Base-by-base conservation (phyloP, 495 filamentous ascomycete species). In the Penicillium soppii region DNA sequence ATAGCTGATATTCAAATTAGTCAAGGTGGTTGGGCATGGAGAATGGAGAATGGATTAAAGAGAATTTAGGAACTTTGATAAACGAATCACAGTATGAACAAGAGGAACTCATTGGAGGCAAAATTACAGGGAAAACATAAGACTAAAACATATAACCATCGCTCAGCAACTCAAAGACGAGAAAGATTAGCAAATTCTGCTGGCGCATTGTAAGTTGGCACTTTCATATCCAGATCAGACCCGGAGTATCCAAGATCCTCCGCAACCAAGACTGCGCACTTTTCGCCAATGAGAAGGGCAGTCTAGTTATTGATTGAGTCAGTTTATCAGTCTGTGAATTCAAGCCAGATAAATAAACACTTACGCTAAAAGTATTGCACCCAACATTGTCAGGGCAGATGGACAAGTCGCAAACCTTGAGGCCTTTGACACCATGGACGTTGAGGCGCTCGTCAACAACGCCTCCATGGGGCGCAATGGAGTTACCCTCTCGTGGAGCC, bases 381-480 rank as follows among this genome's bases (percentile, higher is more conserved):
- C 87, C 87, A 19, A 92, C 85, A 53, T 94, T 94, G 63, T 90
- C 87, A 1, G 89, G 88, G 62, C 85, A 90, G 66, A 92, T 90
- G 20, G 80, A 85, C 42, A 92, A 71, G 69, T 92, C 89, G 12
- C 87, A 87, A 35, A 90, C 86, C 76, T 92, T 92, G 41, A 94
- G 81, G 13, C 85, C 84, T 70, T 89, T 79, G 25, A 90, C 86
- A 46, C 88, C 89, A 59, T 91, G 83, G 33, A 92, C 88, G 56
- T 90, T 92, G 44, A 92, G 76, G 25, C 87, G 81, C 57, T 88
- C 86, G 62, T 94, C 88, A 3, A 94, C 66, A 3, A 92, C 89
- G 33, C 88, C 88, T 22, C 65, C 68, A 58, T 90, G 85, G 59
- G 87, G 87, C 58, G 89, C 87, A 54, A 91, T 88, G 52, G 80